Evolutionary conservation across 2,329 filamentous ascomycete genomes (phyloP).

Genomic region (Ceratocystis colombiana): DNA sequence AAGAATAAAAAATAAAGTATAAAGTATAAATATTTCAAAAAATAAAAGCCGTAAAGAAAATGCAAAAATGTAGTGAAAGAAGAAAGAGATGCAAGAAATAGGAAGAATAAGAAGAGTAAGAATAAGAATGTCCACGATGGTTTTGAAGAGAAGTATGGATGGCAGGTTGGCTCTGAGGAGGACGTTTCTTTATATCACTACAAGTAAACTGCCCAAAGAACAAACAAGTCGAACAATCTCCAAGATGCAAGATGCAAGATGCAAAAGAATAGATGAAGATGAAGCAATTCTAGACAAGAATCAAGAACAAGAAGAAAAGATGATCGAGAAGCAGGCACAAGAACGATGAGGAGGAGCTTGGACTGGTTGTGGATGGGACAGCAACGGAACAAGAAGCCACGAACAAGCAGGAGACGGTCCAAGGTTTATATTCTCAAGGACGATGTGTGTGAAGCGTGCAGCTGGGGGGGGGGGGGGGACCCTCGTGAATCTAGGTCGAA

Average conservation of each 20-base stretch:
- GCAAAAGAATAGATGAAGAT: neutral
- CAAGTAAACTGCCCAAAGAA: neutral
- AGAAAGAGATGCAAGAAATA: neutral
- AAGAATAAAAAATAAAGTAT: slow-evolving; percentile 5
- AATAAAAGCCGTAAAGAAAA: neutral
- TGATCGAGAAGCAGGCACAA: slow-evolving; percentile 10
- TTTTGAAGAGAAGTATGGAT: neutral
- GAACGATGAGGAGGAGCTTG: slow-evolving; percentile 19
- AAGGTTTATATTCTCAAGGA: slow-evolving; percentile 24
- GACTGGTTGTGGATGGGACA: slow-evolving; percentile 19
- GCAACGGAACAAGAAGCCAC: slow-evolving; percentile 18
- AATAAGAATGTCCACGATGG: neutral
- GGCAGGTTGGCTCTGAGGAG: neutral
- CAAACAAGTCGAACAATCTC: neutral
- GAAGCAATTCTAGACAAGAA: neutral
- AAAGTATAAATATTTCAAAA: neutral
- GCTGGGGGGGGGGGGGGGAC: too few relatives aligned
- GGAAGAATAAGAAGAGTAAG: neutral
- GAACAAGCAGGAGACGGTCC: slow-evolving; percentile 17
- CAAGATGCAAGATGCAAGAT: neutral
- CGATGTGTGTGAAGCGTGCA: slow-evolving; percentile 1
- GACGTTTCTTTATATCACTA: slow-evolving; percentile 2
- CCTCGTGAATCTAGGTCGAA: too few relatives aligned
- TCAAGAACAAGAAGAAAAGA: slow-evolving; percentile 4
- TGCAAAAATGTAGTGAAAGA: neutral